Conservation (phyloP, 2,329 filamentous ascomycete genomes). For the Fusarium sp. region DNA sequence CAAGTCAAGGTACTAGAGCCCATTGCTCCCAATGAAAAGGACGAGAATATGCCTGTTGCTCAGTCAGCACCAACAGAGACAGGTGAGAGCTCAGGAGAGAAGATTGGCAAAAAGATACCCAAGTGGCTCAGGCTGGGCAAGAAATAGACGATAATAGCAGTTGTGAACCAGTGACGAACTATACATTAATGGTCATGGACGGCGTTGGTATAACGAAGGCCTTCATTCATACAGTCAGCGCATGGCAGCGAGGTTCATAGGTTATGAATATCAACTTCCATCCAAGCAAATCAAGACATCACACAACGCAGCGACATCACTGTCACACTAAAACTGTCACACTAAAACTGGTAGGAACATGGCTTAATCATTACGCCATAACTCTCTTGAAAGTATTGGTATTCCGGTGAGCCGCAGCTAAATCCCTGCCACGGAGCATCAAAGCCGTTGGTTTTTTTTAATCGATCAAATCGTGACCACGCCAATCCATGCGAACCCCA, state of each 20-base stretch:
- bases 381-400: conserved; percentile 52
- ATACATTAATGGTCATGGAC: conserved; percentile 23
- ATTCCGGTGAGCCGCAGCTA: conserved; percentile 54
- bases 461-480: conserved; percentile 54
- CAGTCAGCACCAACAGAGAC: conserved; percentile 53
- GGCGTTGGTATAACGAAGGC: conserved; percentile 28
- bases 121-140: conserved; percentile 83
- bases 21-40: conserved; percentile 58
- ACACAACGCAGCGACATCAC: neutral
- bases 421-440: conserved; percentile 50
- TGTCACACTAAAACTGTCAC: conserved; percentile 13
- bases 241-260: neutral
- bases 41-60: conserved; percentile 37
- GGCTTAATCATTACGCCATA: conserved; percentile 45
- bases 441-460: conserved; percentile 50
- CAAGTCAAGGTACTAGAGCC: conserved; percentile 75
- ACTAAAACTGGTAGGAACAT: conserved; percentile 14
- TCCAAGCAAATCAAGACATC: neutral
- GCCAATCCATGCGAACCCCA: conserved; percentile 55
- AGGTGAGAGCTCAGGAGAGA: conserved; percentile 59
- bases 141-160: conserved; percentile 61
- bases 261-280: neutral
- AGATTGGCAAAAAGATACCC: conserved; percentile 79
- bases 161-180: neutral
- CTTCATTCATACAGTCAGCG: neutral